Base-by-base conservation (phyloP, 371 early-diverging fungal genomes). In the Sporodiniella umbellata region DNA sequence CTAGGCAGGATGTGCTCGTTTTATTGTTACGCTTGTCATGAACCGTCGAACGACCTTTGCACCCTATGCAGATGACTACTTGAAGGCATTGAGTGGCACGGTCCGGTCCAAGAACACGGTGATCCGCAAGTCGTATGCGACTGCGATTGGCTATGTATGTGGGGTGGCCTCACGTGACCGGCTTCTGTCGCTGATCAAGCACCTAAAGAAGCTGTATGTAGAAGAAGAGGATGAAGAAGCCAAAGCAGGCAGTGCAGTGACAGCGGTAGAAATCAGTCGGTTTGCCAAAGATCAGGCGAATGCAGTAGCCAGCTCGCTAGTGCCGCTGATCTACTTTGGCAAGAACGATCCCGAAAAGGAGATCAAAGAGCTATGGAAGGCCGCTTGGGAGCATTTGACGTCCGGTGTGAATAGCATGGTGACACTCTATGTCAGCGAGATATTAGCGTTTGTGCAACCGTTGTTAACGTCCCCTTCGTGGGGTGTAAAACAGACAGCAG, bases 1-100 rank as follows among this genome's bases (percentile, higher is more conserved):
- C 19, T 70, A 87, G 72, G 94, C 94, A 10, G 96, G 95, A 0
- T 83, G 85, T 60, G 96, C 96, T 19, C 82, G 94, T 21, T 80
- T 92, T 28, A 76, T 95, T 31, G 90, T 87, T 2, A 78, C 86
- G 6, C 54, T 96, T 17, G 85, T 83, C 21, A 84, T 87, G 60
- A 85, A 81, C 53, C 73, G 79, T 31, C 70, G 81, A 17, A 58
- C 80, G 15, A 62, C 80, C 0, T 78, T 92, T 15, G 54, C 64
- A 12, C 64, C 86, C 56, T 71, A 70, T 70, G 79, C 89, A n/a
- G 83, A 88, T 56, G 54, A 60, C 0, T 61, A 90, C 35, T 58
- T 93, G 35, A 90, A 90, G 56, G 86, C 89, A 0, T 61, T 95
- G 10, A 84, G 83, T 42, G 86, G 88, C 3, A 84, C 87, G 0